Evolutionary conservation across 1,284 basidiomycete genomes (phyloP), one percentile per base, ranked within the genome.

Genomic region (Golubevia sp.): DNA sequence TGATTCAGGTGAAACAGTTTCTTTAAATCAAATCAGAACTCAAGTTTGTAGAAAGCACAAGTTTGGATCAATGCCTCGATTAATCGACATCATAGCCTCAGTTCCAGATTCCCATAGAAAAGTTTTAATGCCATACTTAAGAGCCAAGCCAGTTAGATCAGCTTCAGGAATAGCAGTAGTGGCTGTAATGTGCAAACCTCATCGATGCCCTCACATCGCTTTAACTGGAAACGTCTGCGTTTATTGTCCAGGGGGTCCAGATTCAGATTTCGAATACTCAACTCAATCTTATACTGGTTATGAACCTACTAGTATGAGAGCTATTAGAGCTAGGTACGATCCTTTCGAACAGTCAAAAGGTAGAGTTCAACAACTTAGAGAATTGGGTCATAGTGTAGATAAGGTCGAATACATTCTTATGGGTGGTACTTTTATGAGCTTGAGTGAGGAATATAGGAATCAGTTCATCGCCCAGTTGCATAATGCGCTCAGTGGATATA

Each of bases 371-470:
- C 80, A 83, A 66, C 76, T 83, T 4, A 65, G 77, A 25, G 80
- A 83, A 60, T 71, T 83, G 6, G 80, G 80, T 7, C 80, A 83
- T 69, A 70, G 68, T 53, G 78, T 81, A 44, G 80, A 83, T 73
- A 83, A 83, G 66, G 79, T 83, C 58, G 80, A 83, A 59, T 83
- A 82, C 64, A 83, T 83, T 62, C 74, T 83, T 61, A 83, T 83
- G 80, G 80, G 80, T 3, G 80, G 80, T 30, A 83, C 80, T 0
- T 83, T 83, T 61, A 83, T 83, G 80, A 72, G 68, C 21, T 70
- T 83, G 7, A 55, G 76, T 15, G 75, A 83, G 54, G 68, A 71
- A 2, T 83, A 83, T 54, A 69, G 80, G 15, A 73, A 71, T 54
- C 64, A 74, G 21, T 83, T 83, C 54, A 79, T 83, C 61, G 77